phyloP scores from a whole-genome alignment of 352 stramenopile species.

The Pelagophyceae sp. region DNA sequence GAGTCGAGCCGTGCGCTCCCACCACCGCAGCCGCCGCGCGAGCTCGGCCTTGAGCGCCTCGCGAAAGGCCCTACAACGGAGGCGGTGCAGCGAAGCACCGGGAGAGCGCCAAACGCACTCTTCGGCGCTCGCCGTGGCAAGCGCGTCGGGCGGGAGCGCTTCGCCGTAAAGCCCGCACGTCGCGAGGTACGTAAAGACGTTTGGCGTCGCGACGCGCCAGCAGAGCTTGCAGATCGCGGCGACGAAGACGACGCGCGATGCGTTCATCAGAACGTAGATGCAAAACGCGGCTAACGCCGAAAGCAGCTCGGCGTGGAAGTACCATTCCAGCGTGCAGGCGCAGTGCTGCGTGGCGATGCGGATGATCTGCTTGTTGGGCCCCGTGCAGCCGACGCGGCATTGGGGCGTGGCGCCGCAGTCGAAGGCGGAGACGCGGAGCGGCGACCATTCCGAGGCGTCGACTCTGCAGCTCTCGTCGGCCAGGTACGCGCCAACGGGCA shows the following conservation, averaged over 20 bases:
- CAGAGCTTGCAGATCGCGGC: neutral
- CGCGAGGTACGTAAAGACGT: neutral
- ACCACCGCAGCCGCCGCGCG: neutral
- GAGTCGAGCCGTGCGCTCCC: neutral
- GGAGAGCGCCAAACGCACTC: too few relatives aligned
- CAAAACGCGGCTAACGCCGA: neutral
- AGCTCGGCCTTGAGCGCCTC: neutral
- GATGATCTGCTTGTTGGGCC: neutral
- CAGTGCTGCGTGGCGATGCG: neutral
- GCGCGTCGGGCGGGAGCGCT: neutral
- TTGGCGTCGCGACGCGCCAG: neutral
- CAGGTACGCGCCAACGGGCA: slow-evolving; percentile 12
- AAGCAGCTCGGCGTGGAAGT: slow-evolving; percentile 12
- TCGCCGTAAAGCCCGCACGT: neutral
- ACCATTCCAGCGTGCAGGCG: slow-evolving; percentile 21
- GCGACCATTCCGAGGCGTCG: neutral
- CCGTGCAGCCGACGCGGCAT: neutral
- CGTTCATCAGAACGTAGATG: slow-evolving; percentile 23
- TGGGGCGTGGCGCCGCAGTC: neutral
- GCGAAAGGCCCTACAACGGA: neutral
- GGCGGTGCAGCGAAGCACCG: too few relatives aligned
- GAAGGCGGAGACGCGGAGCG: neutral
- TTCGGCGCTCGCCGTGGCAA: neutral
- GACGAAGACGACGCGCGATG: neutral
- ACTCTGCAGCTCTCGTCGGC: neutral